Conservation (phyloP, 106 monocot genomes). For the Phalaenopsis aphrodite region DNA sequence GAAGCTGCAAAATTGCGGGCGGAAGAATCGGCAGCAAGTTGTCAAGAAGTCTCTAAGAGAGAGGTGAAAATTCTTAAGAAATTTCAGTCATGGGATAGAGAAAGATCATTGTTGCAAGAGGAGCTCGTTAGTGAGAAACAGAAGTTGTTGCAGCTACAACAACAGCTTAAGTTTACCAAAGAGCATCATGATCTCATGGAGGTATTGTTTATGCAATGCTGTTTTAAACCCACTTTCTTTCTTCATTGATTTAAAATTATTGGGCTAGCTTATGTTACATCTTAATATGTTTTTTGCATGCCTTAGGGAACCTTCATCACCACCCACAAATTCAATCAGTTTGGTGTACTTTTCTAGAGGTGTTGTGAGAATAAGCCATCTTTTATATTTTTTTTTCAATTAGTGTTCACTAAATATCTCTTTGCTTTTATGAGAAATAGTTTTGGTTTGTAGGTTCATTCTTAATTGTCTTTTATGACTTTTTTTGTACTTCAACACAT, state of each 20-base stretch:
- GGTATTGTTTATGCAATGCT: conserved; percentile 29
- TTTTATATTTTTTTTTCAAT: background rate
- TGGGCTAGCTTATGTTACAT: background rate
- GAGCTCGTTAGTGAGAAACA: conserved; percentile 47
- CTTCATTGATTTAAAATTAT: background rate
- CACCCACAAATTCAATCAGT: background rate
- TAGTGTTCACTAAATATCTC: background rate
- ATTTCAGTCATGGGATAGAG: conserved; percentile 56
- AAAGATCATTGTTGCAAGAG: conserved; percentile 52
- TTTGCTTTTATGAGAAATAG: background rate
- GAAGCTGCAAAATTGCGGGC: conserved; percentile 66
- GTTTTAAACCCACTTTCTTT: background rate
- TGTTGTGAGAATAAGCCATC: background rate
- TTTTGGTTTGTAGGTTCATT: background rate
- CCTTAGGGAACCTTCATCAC: background rate
- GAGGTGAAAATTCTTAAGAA: conserved; percentile 48
- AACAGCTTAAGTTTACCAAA: conserved; percentile 48
- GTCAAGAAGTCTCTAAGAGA: conserved; percentile 50
- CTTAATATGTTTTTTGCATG: background rate
- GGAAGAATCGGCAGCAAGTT: conserved; percentile 55
- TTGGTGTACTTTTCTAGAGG: background rate
- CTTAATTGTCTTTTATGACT: background rate
- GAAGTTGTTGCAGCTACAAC: conserved; percentile 37
- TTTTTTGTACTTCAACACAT: background rate
- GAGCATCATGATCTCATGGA: conserved; percentile 45